phyloP scores from a whole-genome alignment of 139 green algal species.

The Tetradesmus lagerheimii region DNA sequence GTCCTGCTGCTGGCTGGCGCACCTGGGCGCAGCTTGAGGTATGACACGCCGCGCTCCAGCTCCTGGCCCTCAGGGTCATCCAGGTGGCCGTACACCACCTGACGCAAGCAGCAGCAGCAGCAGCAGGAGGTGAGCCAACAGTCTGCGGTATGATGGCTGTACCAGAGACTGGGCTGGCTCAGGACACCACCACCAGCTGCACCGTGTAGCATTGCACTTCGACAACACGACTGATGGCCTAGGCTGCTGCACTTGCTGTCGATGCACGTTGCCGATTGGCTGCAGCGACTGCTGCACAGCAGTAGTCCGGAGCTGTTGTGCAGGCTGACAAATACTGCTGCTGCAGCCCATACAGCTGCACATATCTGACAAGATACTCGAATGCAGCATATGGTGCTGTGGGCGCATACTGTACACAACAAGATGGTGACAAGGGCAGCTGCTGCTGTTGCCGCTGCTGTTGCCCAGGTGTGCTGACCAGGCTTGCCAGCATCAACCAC shows the following conservation, averaged over 20 bases:
- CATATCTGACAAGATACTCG: no score
- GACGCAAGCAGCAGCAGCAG: neutral
- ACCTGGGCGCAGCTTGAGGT: slow-evolving; percentile 92
- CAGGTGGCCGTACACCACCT: slow-evolving; percentile 96
- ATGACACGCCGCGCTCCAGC: slow-evolving; percentile 87
- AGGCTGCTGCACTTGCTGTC: no score
- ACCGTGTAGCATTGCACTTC: no score
- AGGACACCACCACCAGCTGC: no score
- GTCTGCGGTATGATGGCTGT: no score
- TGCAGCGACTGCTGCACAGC: no score
- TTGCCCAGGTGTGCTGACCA: neutral
- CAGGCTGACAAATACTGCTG: neutral
- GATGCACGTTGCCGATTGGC: no score
- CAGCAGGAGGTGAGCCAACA: neutral
- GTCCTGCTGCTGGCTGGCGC: neutral
- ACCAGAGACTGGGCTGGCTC: no score
- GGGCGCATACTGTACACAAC: no score
- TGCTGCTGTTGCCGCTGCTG: neutral
- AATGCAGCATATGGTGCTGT: no score
- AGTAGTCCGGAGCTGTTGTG: neutral
- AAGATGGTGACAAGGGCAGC: neutral
- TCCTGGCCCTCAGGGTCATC: slow-evolving; percentile 91
- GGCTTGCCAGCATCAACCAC: neutral
- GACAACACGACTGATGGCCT: no score
- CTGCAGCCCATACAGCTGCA: neutral